Conservation (phyloP, 768 basidiomycete genomes). For the Exidia glandulosa region DNA sequence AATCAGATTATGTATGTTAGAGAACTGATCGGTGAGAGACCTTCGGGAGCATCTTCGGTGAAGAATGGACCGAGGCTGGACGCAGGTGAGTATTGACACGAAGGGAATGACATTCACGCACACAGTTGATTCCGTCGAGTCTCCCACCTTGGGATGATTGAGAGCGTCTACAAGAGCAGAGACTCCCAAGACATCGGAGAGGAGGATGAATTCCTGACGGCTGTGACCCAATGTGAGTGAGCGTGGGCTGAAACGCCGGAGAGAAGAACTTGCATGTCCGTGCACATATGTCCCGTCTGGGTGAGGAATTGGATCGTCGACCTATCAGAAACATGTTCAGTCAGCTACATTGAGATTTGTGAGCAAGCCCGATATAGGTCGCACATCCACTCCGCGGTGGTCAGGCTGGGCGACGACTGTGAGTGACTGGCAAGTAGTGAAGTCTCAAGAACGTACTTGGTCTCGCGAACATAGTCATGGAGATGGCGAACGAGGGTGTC, state of each 20-base stretch:
- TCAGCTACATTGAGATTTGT: neutral
- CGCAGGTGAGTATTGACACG: neutral
- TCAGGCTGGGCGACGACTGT: constrained; percentile 31
- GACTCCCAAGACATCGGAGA: constrained; percentile 74
- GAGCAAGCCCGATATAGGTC: neutral
- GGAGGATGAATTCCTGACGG: constrained; percentile 63
- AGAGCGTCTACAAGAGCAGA: constrained; percentile 66
- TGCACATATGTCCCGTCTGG: constrained; percentile 58
- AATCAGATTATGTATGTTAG: neutral
- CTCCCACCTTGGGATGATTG: constrained; percentile 53
- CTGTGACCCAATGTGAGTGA: neutral
- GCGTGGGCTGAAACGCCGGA: neutral
- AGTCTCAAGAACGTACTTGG: constrained; percentile 29
- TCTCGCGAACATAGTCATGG: constrained; percentile 65
- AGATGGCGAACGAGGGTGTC: constrained; percentile 51
- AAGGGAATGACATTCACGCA: neutral
- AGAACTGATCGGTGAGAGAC: constrained; percentile 27
- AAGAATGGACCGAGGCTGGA: constrained; percentile 67
- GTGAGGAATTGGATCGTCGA: constrained; percentile 72
- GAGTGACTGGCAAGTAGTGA: neutral
- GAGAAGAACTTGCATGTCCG: constrained; percentile 40
- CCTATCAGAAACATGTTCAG: constrained; percentile 19
- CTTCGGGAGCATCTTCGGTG: constrained; percentile 62
- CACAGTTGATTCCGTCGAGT: constrained; percentile 63
- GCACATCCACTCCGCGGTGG: constrained; percentile 73